phyloP scores from a whole-genome alignment of 2,329 filamentous ascomycete genomes.

The Pseudogymnoascus sp. region DNA sequence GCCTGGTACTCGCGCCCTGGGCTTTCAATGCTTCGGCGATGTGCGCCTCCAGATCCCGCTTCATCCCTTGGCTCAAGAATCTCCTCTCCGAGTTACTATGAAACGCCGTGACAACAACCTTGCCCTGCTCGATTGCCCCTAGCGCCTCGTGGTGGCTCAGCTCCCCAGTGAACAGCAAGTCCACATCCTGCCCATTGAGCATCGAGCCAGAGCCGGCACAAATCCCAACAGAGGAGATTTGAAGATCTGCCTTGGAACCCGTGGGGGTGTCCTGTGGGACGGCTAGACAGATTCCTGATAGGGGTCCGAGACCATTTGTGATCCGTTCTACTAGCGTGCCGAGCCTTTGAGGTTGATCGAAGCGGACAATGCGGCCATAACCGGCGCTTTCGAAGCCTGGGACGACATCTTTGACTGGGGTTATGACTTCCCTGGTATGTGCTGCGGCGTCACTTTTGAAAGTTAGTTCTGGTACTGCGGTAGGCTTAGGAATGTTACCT shows the following conservation, averaged over 20 bases:
- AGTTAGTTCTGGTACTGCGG: slow-evolving; percentile 21
- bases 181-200: slow-evolving; percentile 60
- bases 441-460: neutral
- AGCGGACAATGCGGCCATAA: slow-evolving; percentile 27
- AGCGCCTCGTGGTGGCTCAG: slow-evolving; percentile 89
- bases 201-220: slow-evolving; percentile 81
- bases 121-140: slow-evolving; percentile 73
- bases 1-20: slow-evolving; percentile 27
- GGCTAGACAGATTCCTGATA: slow-evolving; percentile 22
- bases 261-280: slow-evolving; percentile 22
- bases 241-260: slow-evolving; percentile 19
- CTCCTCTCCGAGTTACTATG: slow-evolving; percentile 89
- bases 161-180: slow-evolving; percentile 85
- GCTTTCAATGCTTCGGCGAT: slow-evolving; percentile 49
- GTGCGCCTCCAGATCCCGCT: slow-evolving; percentile 50
- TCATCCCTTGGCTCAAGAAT: slow-evolving; percentile 66
- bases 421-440: slow-evolving; percentile 21
- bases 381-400: slow-evolving; percentile 23
- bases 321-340: slow-evolving; percentile 21
- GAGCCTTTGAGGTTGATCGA: slow-evolving; percentile 20
- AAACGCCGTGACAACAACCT: slow-evolving; percentile 74
- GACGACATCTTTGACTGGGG: slow-evolving; percentile 18
- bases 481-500: neutral
- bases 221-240: slow-evolving; percentile 65
- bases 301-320: slow-evolving; percentile 14